Percentiles rank a stretch among this genome's conserved stretches.
These are phyloP conservation scores for Cymbopogon citratus DNA, from an alignment of 176 grass and related monocot genomes.

Conservation along the genomic window DNA sequence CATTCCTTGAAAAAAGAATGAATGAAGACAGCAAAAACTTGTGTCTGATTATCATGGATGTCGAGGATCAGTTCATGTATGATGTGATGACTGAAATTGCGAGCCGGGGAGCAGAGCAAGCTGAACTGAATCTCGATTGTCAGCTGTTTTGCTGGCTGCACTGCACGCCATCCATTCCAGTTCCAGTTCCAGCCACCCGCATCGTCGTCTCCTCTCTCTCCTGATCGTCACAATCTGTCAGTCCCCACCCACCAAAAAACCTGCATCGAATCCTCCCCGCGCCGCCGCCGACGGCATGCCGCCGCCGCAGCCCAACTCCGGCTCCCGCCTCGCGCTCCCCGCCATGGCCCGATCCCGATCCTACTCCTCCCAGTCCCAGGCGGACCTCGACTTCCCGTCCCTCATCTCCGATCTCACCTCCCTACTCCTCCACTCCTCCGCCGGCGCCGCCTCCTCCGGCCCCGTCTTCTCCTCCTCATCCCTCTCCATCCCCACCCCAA, in stretches of 20 bases:
- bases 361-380: not conserved
- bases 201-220: too few relatives aligned
- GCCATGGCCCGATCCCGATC: not conserved
- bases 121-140: too few relatives aligned
- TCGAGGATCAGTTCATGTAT: too few relatives aligned
- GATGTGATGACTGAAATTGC: too few relatives aligned
- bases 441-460: not conserved
- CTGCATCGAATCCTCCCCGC: not conserved
- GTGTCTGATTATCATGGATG: too few relatives aligned
- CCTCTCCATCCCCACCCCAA: slow-evolving; percentile 30
- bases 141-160: too few relatives aligned
- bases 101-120: too few relatives aligned
- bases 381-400: slow-evolving; percentile 30
- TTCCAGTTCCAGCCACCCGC: too few relatives aligned
- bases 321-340: not conserved
- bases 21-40: too few relatives aligned
- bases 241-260: not conserved
- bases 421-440: slow-evolving; percentile 40
- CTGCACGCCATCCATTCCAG: too few relatives aligned
- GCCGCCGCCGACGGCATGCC: not conserved
- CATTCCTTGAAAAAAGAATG: too few relatives aligned
- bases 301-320: not conserved
- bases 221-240: too few relatives aligned
- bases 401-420: slow-evolving; percentile 57
- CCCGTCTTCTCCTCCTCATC: slow-evolving; percentile 39